Percentiles rank a stretch among this genome's conserved stretches.
phyloP scores from a whole-genome alignment of 1,139 yeast genomes.

The Sugiyamaella sp. region DNA sequence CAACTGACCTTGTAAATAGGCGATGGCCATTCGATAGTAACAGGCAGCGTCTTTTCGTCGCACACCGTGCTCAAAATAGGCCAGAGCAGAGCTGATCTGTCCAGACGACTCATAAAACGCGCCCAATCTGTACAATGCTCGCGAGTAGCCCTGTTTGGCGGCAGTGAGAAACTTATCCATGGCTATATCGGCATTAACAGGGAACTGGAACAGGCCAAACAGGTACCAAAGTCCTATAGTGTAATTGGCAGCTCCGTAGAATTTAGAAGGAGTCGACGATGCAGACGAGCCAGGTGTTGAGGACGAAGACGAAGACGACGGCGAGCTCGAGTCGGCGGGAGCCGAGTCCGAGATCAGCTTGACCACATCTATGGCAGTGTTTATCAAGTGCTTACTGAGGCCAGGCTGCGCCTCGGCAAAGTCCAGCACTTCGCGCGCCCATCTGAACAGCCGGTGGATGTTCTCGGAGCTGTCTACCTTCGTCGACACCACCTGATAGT shows the following conservation, averaged over 20 bases:
- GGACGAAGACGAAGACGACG: constrained; percentile 24
- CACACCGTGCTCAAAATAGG: constrained; percentile 42
- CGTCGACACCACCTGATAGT: constrained; percentile 23
- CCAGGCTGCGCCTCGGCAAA: constrained; percentile 39
- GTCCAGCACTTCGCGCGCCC: constrained; percentile 43
- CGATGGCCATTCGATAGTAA: constrained; percentile 43
- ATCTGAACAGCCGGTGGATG: constrained; percentile 32
- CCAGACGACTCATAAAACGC: constrained; percentile 41
- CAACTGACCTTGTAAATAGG: constrained; percentile 42
- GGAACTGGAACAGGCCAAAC: constrained; percentile 37
- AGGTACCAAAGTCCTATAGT: constrained; percentile 39
- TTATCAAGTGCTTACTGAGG: constrained; percentile 31
- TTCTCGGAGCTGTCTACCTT: constrained; percentile 17
- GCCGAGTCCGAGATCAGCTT: constrained; percentile 30
- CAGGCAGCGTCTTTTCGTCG: constrained; percentile 43
- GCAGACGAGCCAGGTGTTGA: constrained; percentile 1
- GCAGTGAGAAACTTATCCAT: constrained; percentile 38
- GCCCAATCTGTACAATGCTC: constrained; percentile 45
- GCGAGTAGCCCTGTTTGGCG: constrained; percentile 39
- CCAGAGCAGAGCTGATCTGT: constrained; percentile 36
- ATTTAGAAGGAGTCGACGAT: constrained; percentile 29
- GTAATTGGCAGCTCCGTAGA: constrained; percentile 39
- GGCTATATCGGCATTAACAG: constrained; percentile 32
- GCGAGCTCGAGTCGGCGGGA: constrained; percentile 18
- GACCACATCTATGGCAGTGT: constrained; percentile 37